Evolutionary conservation across 805 yeast genomes (phyloP).

Genomic region (Saccharomycopsis malanga): DNA sequence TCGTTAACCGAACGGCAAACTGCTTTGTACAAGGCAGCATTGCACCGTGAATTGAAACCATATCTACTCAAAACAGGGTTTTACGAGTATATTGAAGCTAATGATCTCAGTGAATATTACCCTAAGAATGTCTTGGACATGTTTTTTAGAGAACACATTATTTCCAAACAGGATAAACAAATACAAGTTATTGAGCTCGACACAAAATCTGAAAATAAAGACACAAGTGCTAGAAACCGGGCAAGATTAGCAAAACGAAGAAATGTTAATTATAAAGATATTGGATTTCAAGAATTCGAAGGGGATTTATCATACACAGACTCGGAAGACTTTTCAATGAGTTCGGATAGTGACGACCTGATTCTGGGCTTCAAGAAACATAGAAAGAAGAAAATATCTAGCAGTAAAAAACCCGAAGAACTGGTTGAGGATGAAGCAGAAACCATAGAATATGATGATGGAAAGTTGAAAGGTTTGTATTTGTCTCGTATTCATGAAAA

Average conservation of each 20-base stretch:
- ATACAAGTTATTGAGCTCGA: neutral
- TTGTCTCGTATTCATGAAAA: neutral
- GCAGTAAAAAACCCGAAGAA: neutral
- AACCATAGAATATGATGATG: neutral
- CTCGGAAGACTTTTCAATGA: constrained; percentile 28
- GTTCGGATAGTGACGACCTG: constrained; percentile 3
- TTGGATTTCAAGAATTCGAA: neutral
- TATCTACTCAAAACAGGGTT: constrained; percentile 42
- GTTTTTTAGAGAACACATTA: constrained; percentile 24
- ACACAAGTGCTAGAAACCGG: neutral
- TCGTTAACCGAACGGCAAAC: constrained; percentile 59
- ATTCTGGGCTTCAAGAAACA: neutral
- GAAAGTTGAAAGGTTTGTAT: neutral
- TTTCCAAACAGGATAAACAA: neutral
- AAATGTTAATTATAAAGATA: constrained; percentile 14
- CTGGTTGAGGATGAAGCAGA: neutral
- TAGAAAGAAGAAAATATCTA: neutral
- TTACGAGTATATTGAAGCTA: constrained; percentile 40
- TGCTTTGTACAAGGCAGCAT: constrained; percentile 48
- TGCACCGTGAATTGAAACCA: constrained; percentile 37
- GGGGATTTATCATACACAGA: constrained; percentile 26
- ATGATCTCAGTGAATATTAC: constrained; percentile 19
- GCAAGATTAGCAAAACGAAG: constrained; percentile 4
- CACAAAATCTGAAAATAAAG: neutral
- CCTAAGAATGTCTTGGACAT: constrained; percentile 32